Evolutionary conservation across 495 filamentous ascomycete species (phyloP), one percentile per base, ranked within the genome.

Genomic region (Corynascus novoguineensis): DNA sequence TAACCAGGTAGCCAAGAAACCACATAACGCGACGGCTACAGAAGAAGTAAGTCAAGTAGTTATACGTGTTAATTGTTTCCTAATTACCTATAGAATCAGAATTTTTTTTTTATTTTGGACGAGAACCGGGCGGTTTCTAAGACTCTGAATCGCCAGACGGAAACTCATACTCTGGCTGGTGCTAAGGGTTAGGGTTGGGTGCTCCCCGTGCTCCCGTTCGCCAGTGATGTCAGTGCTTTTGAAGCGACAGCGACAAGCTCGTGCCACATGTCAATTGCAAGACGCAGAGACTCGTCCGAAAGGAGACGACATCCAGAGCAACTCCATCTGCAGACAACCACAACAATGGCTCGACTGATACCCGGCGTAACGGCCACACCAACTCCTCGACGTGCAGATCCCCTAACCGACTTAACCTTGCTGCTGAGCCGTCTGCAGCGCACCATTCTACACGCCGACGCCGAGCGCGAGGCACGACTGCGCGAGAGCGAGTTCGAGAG

Each of bases 361-460:
- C 59, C 56, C 21, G 66, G 60, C 27, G 46, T 58, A 1, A 53
- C 64, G 9, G 37, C 44, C 14, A 19, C 61, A 6, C 58, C 61
- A 14, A 45, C 29, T 1, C 10, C 53, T 2, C 57, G 48, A 17
- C 62, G 47, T 2, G 55, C 55, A 46, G 63, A 72, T 57, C 62
- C 62, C 7, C 50, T 72, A 17, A 64, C 86, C 19, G 85, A 87
- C 60, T 79, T 92, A 10, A 79, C 75, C 44, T 80, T 87, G n/a
- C 79, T 92, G n/a, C 80, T 95, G 49, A 73, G 76, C 52, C 84
- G 89, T 2, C 75, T 95, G 6, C 84, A 92, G 66, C 77, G 84
- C 48, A 87, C 82, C 57, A 78, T 95, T 46, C 78, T 92, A 29
- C 81, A 81, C 19, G 80, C 86, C 50, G 79, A 83, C 45, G 72